These are phyloP conservation scores for Herpetomonas samuelpessoai DNA, from an alignment of 208 protist species.

Conservation along the genomic window DNA sequence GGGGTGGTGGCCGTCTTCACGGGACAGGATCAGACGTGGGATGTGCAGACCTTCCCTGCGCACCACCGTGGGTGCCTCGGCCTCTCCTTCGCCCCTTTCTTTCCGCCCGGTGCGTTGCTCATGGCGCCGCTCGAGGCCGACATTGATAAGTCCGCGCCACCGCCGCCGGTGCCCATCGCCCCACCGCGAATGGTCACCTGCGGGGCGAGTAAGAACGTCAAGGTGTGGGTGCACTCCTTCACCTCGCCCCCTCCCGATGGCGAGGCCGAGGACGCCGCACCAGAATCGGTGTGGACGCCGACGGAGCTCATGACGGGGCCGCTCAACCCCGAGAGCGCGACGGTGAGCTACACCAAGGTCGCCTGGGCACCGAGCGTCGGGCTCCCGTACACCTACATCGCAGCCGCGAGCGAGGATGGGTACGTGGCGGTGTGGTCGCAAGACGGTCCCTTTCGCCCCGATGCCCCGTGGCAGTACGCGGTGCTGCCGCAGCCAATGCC, in stretches of 20 bases:
- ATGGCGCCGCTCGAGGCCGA: constrained; percentile 61
- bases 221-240: constrained; percentile 64
- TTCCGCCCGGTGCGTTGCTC: constrained; percentile 61
- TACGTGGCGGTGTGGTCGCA: constrained; percentile 77
- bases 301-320: constrained; percentile 35
- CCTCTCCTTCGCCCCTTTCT: constrained; percentile 68
- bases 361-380: constrained; percentile 80
- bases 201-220: constrained; percentile 42
- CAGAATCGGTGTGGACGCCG: constrained; percentile 40
- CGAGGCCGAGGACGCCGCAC: constrained; percentile 9
- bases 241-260: constrained; percentile 1
- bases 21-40: constrained; percentile 59
- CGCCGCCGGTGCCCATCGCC: constrained; percentile 33
- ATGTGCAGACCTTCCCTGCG: constrained; percentile 43
- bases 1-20: constrained; percentile 65
- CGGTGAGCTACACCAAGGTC: constrained; percentile 56
- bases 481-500: constrained; percentile 29
- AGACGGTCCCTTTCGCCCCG: constrained; percentile 42
- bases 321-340: constrained; percentile 7
- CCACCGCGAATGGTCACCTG: constrained; percentile 82
- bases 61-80: constrained; percentile 46
- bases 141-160: constrained; percentile 10
- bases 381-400: constrained; percentile 81
- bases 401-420: constrained; percentile 72
- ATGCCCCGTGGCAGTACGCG: constrained; percentile 16